These are phyloP conservation scores for Stenocarpella maydis DNA, from an alignment of 2,329 filamentous ascomycete species.

Conservation along the genomic window DNA sequence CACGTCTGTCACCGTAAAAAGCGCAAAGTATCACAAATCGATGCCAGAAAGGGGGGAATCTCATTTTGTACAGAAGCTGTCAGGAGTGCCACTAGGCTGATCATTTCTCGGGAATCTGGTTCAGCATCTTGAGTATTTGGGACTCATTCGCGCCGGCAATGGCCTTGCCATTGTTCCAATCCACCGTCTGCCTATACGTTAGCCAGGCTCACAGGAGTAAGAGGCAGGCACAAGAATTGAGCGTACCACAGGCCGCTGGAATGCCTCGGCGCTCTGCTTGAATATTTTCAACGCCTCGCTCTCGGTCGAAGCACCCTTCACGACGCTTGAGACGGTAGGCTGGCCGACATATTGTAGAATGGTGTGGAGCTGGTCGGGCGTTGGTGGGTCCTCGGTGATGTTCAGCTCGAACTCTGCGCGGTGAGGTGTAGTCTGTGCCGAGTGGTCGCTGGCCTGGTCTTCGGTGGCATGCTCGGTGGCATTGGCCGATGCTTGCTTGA, in stretches of 20 bases:
- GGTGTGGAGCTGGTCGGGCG: slow-evolving; percentile 52
- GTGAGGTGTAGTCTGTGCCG: slow-evolving; percentile 61
- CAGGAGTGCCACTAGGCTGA: slow-evolving; percentile 3
- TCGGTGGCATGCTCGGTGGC: slow-evolving; percentile 73
- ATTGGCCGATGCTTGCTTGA: slow-evolving; percentile 81
- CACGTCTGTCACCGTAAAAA: background rate
- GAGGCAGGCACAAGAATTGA: slow-evolving; percentile 20
- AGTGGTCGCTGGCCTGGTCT: slow-evolving; percentile 76
- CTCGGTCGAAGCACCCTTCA: slow-evolving; percentile 77
- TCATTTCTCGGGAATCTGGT: slow-evolving; percentile 53
- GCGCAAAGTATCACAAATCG: background rate
- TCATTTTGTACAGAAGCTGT: slow-evolving; percentile 27
- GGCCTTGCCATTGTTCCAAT: slow-evolving; percentile 92
- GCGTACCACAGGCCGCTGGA: slow-evolving; percentile 81
- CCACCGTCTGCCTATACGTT: slow-evolving; percentile 67
- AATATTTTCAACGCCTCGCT: slow-evolving; percentile 83
- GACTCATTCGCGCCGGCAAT: slow-evolving; percentile 83
- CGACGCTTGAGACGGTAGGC: slow-evolving; percentile 65
- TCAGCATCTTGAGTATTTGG: slow-evolving; percentile 84
- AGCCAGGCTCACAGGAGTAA: slow-evolving; percentile 28
- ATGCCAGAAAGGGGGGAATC: slow-evolving; percentile 23
- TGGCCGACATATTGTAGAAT: slow-evolving; percentile 64
- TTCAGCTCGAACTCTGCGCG: slow-evolving; percentile 81
- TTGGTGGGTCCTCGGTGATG: slow-evolving; percentile 63
- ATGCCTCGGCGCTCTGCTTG: slow-evolving; percentile 72